phyloP scores from a whole-genome alignment of 1,284 basidiomycete species.

The Cryptococcus neoformans region DNA sequence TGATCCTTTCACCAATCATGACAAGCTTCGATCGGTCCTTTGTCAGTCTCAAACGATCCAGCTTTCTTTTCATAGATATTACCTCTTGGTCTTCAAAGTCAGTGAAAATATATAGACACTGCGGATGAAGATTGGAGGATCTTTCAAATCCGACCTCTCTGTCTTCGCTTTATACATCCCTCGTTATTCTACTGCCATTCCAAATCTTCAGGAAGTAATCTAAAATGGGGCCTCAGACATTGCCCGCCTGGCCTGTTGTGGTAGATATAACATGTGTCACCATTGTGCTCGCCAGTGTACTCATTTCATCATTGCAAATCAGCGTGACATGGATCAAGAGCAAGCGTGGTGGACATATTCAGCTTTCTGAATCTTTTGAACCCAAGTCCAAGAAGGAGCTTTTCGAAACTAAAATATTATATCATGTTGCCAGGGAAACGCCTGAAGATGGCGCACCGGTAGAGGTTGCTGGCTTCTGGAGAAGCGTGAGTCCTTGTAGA shows the following conservation, averaged over 20 bases:
- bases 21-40: background rate
- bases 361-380: background rate
- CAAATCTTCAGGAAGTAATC: no score
- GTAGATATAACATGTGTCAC: background rate
- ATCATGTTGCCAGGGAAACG: slow-evolving; percentile 3
- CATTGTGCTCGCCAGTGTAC: background rate
- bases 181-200: no score
- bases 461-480: slow-evolving; percentile 19
- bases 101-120: background rate
- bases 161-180: no score
- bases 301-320: slow-evolving; percentile 1
- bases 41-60: background rate
- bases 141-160: no score
- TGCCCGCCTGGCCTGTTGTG: slow-evolving; percentile 4
- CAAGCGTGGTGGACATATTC: slow-evolving; percentile 1
- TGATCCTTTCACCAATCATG: no score
- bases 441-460: slow-evolving; percentile 22
- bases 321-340: background rate
- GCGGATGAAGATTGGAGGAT: no score
- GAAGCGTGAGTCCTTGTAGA: slow-evolving; percentile 11
- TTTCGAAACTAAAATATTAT: background rate
- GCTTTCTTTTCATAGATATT: background rate
- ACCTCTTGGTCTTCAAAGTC: background rate
- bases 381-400: slow-evolving; percentile 4
- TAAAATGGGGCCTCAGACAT: background rate